These are phyloP conservation scores for Lichtheimia corymbifera DNA, from an alignment of 371 early-diverging fungal genomes.

Conservation along the genomic window DNA sequence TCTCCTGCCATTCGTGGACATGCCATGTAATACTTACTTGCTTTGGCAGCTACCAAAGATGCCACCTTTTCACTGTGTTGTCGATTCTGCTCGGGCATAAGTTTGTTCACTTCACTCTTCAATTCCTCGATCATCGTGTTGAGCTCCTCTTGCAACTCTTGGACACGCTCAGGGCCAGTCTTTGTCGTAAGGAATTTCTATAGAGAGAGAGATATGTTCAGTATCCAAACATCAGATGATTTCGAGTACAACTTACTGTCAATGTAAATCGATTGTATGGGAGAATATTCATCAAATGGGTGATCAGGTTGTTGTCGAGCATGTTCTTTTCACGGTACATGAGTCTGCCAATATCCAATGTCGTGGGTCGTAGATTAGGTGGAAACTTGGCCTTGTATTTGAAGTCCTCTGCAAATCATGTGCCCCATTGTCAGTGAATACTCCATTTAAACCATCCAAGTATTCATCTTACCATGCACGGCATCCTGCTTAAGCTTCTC, in stretches of 20 bases:
- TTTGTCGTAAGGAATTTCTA: constrained; percentile 50
- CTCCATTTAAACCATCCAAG: not conserved
- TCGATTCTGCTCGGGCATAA: constrained; percentile 42
- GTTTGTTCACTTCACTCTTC: constrained; percentile 31
- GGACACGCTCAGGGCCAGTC: constrained; percentile 34
- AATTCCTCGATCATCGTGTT: constrained; percentile 28
- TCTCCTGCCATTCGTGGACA: not conserved
- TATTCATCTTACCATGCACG: constrained; percentile 8
- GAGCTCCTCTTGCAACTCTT: constrained; percentile 41
- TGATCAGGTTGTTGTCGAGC: constrained; percentile 44
- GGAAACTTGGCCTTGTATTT: constrained; percentile 52
- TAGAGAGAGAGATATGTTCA: not conserved
- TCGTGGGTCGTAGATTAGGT: constrained; percentile 36
- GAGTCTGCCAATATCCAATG: constrained; percentile 44
- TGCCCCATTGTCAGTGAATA: not conserved
- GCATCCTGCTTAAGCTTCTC: constrained; percentile 24
- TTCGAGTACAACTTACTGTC: constrained; percentile 27
- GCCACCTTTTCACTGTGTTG: constrained; percentile 26
- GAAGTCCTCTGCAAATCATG: constrained; percentile 25
- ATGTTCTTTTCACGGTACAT: constrained; percentile 34
- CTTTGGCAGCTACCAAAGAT: constrained; percentile 3
- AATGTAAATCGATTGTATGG: constrained; percentile 57
- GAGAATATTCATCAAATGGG: constrained; percentile 48
- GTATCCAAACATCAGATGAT: no score
- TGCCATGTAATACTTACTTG: constrained; percentile 4